Percentiles rank a stretch among this genome's conserved stretches.
These are phyloP conservation scores for Linderniella brevidens DNA, from an alignment of 257 asterid genomes.

Conservation along the genomic window DNA sequence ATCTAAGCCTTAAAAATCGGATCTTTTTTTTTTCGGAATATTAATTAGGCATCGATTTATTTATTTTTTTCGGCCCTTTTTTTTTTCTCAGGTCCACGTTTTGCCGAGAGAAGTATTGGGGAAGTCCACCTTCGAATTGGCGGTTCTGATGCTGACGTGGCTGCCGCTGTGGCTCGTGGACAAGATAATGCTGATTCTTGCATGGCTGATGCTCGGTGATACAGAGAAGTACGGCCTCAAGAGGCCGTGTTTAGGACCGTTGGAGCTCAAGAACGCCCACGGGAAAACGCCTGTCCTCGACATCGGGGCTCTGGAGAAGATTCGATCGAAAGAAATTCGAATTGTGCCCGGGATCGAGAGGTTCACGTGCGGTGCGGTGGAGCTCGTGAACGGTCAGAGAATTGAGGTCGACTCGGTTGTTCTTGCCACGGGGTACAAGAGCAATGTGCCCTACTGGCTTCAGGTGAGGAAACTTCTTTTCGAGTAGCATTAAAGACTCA, in stretches of 20 bases:
- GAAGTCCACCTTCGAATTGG: slow-evolving; percentile 56
- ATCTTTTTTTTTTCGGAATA: neutral
- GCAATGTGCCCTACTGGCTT: slow-evolving; percentile 93
- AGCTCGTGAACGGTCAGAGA: slow-evolving; percentile 32
- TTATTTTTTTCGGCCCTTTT: too few relatives aligned
- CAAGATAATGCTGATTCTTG: slow-evolving; percentile 34
- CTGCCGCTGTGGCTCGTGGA: slow-evolving; percentile 77
- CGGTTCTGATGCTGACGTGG: slow-evolving; percentile 59
- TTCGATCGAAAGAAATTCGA: slow-evolving; percentile 36
- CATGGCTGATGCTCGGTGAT: slow-evolving; percentile 71
- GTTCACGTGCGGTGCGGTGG: slow-evolving; percentile 29
- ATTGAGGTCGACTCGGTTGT: slow-evolving; percentile 53
- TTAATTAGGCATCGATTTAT: too few relatives aligned
- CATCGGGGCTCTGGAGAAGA: slow-evolving; percentile 53
- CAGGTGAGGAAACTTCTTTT: slow-evolving; percentile 29
- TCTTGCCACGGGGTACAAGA: slow-evolving; percentile 73
- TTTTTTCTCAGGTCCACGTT: slow-evolving; percentile 49
- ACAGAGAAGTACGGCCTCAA: slow-evolving; percentile 46
- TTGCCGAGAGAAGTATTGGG: slow-evolving; percentile 70
- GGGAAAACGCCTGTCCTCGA: slow-evolving; percentile 87
- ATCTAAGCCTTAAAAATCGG: neutral
- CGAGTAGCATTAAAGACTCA: neutral
- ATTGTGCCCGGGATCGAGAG: slow-evolving; percentile 53
- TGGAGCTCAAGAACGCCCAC: slow-evolving; percentile 43
- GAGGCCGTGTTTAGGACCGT: slow-evolving; percentile 51